These are phyloP conservation scores for Phytophthora colocasiae DNA, from an alignment of 352 stramenopile species.

Conservation along the genomic window DNA sequence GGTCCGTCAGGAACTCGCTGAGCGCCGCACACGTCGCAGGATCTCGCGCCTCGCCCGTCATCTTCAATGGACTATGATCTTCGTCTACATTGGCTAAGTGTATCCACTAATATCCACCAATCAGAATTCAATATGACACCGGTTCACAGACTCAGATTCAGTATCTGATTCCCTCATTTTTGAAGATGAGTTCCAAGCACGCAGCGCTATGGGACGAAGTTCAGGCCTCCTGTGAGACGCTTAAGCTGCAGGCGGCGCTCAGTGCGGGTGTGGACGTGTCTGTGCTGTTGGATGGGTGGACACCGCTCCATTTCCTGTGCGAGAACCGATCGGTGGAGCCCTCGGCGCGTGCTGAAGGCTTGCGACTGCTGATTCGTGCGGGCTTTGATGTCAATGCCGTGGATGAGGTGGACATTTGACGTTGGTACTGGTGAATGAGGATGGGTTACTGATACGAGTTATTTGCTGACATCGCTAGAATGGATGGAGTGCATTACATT, in stretches of 20 bases:
- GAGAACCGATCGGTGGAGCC: slow-evolving; percentile 67
- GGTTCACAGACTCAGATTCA: not conserved
- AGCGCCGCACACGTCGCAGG: slow-evolving; percentile 72
- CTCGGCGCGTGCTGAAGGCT: slow-evolving; percentile 38
- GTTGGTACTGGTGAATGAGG: not conserved
- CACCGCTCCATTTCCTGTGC: slow-evolving; percentile 76
- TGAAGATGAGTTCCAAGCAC: slow-evolving; percentile 42
- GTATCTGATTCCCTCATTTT: slow-evolving; percentile 19
- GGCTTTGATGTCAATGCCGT: slow-evolving; percentile 61
- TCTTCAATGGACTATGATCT: slow-evolving; percentile 5
- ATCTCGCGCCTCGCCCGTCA: slow-evolving; percentile 32
- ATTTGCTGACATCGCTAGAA: slow-evolving; percentile 34
- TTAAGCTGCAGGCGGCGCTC: slow-evolving; percentile 49
- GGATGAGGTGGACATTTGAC: slow-evolving; percentile 61
- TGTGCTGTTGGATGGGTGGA: slow-evolving; percentile 72
- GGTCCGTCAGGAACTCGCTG: slow-evolving; percentile 55
- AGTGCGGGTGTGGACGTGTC: slow-evolving; percentile 7
- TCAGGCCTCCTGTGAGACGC: slow-evolving; percentile 58
- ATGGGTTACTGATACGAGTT: not conserved
- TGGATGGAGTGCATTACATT: slow-evolving; percentile 69
- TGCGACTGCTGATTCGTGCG: slow-evolving; percentile 47
- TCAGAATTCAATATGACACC: not conserved
- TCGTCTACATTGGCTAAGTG: slow-evolving; percentile 22
- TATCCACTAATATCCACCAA: slow-evolving; percentile 6
- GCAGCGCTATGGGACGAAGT: slow-evolving; percentile 74